These are phyloP conservation scores for Ilyonectria robusta DNA, from an alignment of 2,329 filamentous ascomycete genomes.

Conservation along the genomic window DNA sequence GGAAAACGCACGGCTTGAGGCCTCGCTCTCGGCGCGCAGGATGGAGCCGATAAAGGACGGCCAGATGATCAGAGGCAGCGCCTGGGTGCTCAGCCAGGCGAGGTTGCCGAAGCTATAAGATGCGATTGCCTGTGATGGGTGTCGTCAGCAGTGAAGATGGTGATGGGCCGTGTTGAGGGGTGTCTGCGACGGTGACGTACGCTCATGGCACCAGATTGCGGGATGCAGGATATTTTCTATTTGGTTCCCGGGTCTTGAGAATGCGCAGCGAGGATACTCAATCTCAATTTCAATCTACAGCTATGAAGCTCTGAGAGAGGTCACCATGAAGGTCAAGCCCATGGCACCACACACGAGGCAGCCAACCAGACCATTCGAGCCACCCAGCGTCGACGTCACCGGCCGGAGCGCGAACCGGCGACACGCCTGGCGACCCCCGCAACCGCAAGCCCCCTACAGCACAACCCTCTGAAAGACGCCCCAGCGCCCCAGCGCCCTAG, in stretches of 20 bases:
- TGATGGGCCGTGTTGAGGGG: background rate
- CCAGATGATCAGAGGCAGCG: conserved; percentile 62
- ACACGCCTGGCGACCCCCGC: background rate
- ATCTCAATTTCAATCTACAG: background rate
- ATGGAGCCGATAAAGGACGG: conserved; percentile 63
- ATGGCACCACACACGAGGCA: background rate
- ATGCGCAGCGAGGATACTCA: background rate
- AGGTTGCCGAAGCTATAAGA: conserved; percentile 66
- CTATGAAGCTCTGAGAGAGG: background rate
- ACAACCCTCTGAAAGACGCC: background rate
- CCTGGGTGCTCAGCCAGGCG: conserved; percentile 66
- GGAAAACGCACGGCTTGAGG: conserved; percentile 49
- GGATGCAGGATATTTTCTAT: background rate
- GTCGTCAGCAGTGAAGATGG: conserved; percentile 5
- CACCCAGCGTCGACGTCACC: conserved; percentile 12
- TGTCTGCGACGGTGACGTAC: conserved; percentile 26
- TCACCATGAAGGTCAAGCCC: background rate
- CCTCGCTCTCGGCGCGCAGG: conserved; percentile 53
- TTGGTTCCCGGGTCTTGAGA: background rate
- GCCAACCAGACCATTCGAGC: too few relatives aligned
- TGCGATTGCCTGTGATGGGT: conserved; percentile 59
- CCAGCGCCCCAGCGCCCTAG: background rate
- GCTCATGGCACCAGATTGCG: conserved; percentile 32
- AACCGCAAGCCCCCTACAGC: background rate
- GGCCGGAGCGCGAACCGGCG: background rate